Base-by-base conservation (phyloP, 495 filamentous ascomycete genomes). In the Neurospora sp. region DNA sequence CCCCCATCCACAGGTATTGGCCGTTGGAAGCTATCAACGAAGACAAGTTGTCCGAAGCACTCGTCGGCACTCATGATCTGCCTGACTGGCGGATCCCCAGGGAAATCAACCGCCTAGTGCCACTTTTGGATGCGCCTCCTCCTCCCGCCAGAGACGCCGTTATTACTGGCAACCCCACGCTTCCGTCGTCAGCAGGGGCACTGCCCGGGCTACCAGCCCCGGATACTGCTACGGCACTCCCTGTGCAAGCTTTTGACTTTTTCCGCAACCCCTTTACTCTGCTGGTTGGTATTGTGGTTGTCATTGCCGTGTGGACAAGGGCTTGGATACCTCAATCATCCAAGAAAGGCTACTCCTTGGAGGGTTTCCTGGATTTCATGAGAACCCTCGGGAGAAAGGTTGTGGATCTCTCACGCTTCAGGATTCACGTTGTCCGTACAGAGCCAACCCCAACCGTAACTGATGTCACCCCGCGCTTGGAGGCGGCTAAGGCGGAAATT, bases 1-100 rank as follows among this genome's bases (percentile, higher is more conserved):
- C 94, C 2, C 85, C 86, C 71, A 90, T 89, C 75, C 90, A 91
- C 73, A 85, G 34, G 85, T 45, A 84, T 87, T 70, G 91, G 91
- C 48, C 90, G 87, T 80, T 79, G 80, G 80, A 77, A 81, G 10
- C 71, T 17, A 79, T 79, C 78, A 78, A 83, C 42, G 48, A 70
- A 1, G 72, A 79, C 38, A 80, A 81, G 36, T 70, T 74, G 21
- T 34, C 74, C 10, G 76, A 81, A 76, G 72, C 69, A 73, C 24
- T 70, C 76, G 8, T 88, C 66, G 86, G 86, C 24, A 83, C 83
- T 3, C 86, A 88, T 69, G 79, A 76, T 4, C 74, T 88, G 15
- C 82, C 84, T 0, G 75, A 79, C 54, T 75, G 71, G 5, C 54
- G 54, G 24, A 62, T 62, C 13, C 54, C 54, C 54, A 62, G 19